Base-by-base conservation (phyloP, 768 basidiomycete species). In the Pleurotus ostreatus region DNA sequence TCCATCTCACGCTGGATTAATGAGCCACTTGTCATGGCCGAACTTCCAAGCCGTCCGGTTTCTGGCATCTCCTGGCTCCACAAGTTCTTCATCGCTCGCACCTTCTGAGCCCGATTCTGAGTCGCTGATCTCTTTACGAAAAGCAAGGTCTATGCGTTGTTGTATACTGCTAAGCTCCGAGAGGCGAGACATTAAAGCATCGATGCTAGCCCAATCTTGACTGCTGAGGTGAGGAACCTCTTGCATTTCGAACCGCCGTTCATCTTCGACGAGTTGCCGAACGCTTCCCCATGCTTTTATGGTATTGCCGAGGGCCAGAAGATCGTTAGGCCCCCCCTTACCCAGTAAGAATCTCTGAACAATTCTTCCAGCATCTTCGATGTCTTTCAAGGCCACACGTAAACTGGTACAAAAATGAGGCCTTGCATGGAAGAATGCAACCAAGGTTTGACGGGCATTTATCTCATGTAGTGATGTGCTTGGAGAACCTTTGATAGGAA, bases 381-480 rank as follows among this genome's bases (percentile, higher is more conserved):
- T 70, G 46, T 80, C 74, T 22, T 74, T 74, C 46, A 95, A 68
- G 20, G 76, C 65, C 44, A 75, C 77, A 13, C 76, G 66, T 15
- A 94, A 70, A 62, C 92, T 91, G 37, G 78, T 74, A 41, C 83
- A 81, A 41, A 92, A 77, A 64, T 86, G 81, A 30, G 81, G 78
- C 26, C 84, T 73, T 8, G 72, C 61, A 61, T 78, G 71, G 64
- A 94, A 88, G 62, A 88, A 83, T 2, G 85, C 78, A 20, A 94
- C 90, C 5, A 93, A 69, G n/a, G 82, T 80, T 64, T 93, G 92
- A 4, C 87, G 84, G 9, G 82, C 72, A 61, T 81, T 79, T 60
- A 94, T 92, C 63, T 92, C 89, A 13, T 66, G 59, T 11, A 85
- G 70, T 1, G 89, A 91, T 2, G 87, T 89, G 64, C 89, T 92